Evolutionary conservation across 1,284 basidiomycete species (phyloP), one percentile per base, ranked within the genome.

Genomic region (Paramarasmius palmivorus): DNA sequence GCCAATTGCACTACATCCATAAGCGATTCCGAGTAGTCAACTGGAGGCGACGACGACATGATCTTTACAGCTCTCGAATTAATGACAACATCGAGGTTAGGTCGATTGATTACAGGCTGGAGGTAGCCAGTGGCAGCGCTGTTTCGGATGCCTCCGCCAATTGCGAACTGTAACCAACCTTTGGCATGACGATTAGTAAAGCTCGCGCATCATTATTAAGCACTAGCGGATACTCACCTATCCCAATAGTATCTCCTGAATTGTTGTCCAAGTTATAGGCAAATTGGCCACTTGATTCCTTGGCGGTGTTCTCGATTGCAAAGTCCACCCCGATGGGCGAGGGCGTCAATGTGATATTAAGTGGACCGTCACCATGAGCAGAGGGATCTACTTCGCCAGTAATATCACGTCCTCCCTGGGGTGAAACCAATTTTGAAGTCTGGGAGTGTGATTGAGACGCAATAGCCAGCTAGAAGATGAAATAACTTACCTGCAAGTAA

Each of bases 11-110:
- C 29, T 6, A 12, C 12, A 32, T 6, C 6, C 6, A 32, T 32
- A 32, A 6, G 29, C 29, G 29, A 12, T 32, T 32, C 29, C 29
- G 29, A 32, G 29, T 6, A 32, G 29, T 12, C 12, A 12, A n/a
- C n/a, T n/a, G n/a, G n/a, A n/a, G n/a, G n/a, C n/a, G n/a, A n/a
- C n/a, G 29, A 32, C 29, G 29, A 32, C 10, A 76, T 22, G 1
- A 80, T 54, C 38, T 68, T 68, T 1, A 68, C 73, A 5, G 73
- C 77, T 22, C 68, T 70, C 2, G 73, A 69, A 44, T 76, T 67
- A 20, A 77, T 55, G 1, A 78, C 62, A 26, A 81, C 65, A 49
- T 75, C 70, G 3, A 81, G 55, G 57, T 79, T 81, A 4, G 65
- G 56, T 9, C 75, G 60, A 34, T 57, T 57, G 5, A 67, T 55